Base-by-base conservation (phyloP, 1,139 yeast genomes). In the Diutina ranongensis region DNA sequence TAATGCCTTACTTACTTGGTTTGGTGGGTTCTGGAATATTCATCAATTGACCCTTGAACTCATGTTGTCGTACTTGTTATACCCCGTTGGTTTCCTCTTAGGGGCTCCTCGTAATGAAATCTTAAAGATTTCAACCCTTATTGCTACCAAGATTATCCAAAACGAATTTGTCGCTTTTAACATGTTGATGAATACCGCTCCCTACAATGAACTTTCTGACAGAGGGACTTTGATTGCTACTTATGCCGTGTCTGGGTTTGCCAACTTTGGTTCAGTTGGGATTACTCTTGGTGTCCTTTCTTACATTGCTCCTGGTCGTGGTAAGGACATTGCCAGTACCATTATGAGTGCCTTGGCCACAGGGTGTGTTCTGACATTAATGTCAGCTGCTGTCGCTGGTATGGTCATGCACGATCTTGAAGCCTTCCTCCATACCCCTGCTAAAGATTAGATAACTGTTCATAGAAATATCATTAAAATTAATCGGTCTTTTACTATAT, bases 341-440 rank as follows among this genome's bases (percentile, higher is more conserved):
- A 74, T 78, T 46, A 51, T 71, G 40, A 71, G 79, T 35, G 71
- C 83, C 1, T 69, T 79, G 52, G 51, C 76, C 40, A 65, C 75
- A 41, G 85, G 85, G 10, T 71, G 72, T 49, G 64, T 76, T 49
- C 67, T 82, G 27, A 79, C 85, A 4, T 63, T 76, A 49, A 63
- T 75, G 46, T 72, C 81, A 9, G 83, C 85, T 22, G 77, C 80
- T 48, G 75, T 78, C 49, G 83, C 85, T 15, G 83, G 82, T 42
- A 79, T 79, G 83, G 78, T 78, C 35, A 67, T 79, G 57, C 78
- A 78, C 50, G 78, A 76, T 40, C 15, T 42, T 15, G 40, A 36
- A 12, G 31, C 3, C 16, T 36, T 19, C 31, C 12, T 36, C n/a
- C 38, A 19, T 18, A 12, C 22, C 10, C 5, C 5, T 25, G 28